Percentiles rank a stretch among this genome's conserved stretches.
These are phyloP conservation scores for Leptoxyphium fumago DNA, from an alignment of 2,329 filamentous ascomycete genomes.

Conservation along the genomic window DNA sequence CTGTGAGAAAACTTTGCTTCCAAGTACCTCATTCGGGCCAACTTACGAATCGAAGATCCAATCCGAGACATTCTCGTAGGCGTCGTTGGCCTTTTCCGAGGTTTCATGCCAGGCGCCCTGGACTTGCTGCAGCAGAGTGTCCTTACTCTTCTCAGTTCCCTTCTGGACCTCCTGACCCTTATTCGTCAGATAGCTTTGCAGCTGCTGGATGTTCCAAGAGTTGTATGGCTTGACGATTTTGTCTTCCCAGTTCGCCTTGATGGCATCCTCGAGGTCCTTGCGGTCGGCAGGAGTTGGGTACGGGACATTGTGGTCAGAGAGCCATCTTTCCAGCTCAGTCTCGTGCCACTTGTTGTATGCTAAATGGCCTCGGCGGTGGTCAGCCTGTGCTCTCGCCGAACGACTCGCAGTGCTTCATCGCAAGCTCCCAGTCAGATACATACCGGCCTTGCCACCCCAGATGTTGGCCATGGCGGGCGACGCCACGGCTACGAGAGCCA, in stretches of 20 bases:
- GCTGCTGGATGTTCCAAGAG: slow-evolving; percentile 57
- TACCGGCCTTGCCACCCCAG: slow-evolving; percentile 81
- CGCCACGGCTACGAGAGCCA: slow-evolving; percentile 58
- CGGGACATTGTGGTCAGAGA: slow-evolving; percentile 79
- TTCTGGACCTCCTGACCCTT: slow-evolving; percentile 59
- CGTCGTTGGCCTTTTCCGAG: slow-evolving; percentile 58
- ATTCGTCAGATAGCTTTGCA: slow-evolving; percentile 50
- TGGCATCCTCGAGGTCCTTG: slow-evolving; percentile 83
- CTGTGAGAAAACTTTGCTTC: neutral
- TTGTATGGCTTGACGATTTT: slow-evolving; percentile 63
- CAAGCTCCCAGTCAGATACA: neutral
- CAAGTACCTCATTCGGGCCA: neutral
- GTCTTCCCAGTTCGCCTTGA: slow-evolving; percentile 77
- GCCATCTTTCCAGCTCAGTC: slow-evolving; percentile 93
- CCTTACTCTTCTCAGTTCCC: slow-evolving; percentile 51
- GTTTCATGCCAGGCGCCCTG: slow-evolving; percentile 64
- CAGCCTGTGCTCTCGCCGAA: slow-evolving; percentile 7
- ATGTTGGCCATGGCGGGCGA: slow-evolving; percentile 56
- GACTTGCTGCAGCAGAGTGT: slow-evolving; percentile 54
- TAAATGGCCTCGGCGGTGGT: slow-evolving; percentile 26
- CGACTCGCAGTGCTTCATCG: too few species aligned
- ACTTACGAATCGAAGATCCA: slow-evolving; percentile 78
- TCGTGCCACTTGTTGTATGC: slow-evolving; percentile 99
- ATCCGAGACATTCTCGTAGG: slow-evolving; percentile 59
- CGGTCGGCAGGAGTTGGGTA: slow-evolving; percentile 84